Evolutionary conservation across 257 asterid genomes (phyloP).

Genomic region (Nyctanthes arbortristis): DNA sequence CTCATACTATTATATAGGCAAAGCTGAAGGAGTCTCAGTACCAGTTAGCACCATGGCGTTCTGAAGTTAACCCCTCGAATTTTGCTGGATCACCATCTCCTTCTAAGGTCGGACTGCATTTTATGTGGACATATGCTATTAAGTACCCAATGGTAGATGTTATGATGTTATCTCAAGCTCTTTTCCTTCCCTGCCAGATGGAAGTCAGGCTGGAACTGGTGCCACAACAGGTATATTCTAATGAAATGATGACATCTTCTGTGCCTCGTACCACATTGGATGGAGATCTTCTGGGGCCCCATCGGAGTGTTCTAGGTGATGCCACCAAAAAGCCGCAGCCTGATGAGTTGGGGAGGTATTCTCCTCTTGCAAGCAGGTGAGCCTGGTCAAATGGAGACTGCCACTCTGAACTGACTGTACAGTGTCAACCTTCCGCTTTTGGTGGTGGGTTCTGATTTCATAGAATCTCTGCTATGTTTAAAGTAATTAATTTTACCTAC

Average conservation of each 20-base stretch:
- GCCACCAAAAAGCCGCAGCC: conserved; percentile 48
- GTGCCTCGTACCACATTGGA: conserved; percentile 53
- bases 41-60: conserved; percentile 88
- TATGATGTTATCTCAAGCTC: conserved; percentile 21
- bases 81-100: conserved; percentile 56
- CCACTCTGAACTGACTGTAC: conserved; percentile 56
- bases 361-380: conserved; percentile 83
- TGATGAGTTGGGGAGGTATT: conserved; percentile 62
- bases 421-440: conserved; percentile 45
- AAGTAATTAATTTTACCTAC: conserved; percentile 2
- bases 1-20: conserved; percentile 52
- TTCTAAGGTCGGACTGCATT: conserved; percentile 55
- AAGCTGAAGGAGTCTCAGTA: conserved; percentile 91
- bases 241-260: conserved; percentile 59
- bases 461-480: conserved; percentile 24
- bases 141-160: conserved; percentile 9
- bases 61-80: conserved; percentile 59
- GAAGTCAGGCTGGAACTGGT: conserved; percentile 82
- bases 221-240: conserved; percentile 66
- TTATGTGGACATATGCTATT: conserved; percentile 17
- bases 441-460: conserved; percentile 54
- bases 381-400: conserved; percentile 57
- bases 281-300: conserved; percentile 62
- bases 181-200: conserved; percentile 47
- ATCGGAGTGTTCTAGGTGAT: conserved; percentile 50